A percentile compares a stretch with the other conserved stretches of the same genome.
Conservation (phyloP, 2,329 filamentous ascomycete genomes). For the Paraphoma chrysanthemicola region DNA sequence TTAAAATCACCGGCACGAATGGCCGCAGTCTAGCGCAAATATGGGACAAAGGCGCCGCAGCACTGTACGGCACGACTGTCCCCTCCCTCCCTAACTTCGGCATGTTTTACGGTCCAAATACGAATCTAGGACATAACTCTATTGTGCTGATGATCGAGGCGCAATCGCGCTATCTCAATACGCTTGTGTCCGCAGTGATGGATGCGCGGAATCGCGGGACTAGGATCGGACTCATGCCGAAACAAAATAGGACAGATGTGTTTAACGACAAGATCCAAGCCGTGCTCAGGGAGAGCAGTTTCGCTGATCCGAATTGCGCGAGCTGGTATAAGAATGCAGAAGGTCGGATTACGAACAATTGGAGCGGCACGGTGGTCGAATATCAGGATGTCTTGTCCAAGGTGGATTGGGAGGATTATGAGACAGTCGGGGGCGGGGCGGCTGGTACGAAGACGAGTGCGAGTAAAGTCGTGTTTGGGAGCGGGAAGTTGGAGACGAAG, state of each 20-base stretch:
- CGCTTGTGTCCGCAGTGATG: conserved; percentile 58
- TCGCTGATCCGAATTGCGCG: conserved; percentile 62
- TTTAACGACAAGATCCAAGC: conserved; percentile 59
- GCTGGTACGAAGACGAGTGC: conserved; percentile 24
- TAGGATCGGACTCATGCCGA: conserved; percentile 56
- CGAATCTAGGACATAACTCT: conserved; percentile 60
- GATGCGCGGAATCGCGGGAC: conserved; percentile 50
- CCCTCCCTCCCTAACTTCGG: conserved; percentile 63
- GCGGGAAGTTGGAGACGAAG: conserved; percentile 42
- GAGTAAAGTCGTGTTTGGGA: conserved; percentile 39
- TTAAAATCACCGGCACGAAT: conserved; percentile 57
- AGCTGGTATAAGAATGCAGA: conserved; percentile 65
- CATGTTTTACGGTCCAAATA: conserved; percentile 67
- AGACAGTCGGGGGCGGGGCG: conserved; percentile 23
- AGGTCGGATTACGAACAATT: conserved; percentile 65
- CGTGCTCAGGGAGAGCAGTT: conserved; percentile 53
- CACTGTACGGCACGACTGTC: conserved; percentile 60
- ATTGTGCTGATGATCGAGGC: conserved; percentile 70
- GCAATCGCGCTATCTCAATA: conserved; percentile 62
- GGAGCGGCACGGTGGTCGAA: conserved; percentile 60
- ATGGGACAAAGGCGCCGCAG: conserved; percentile 62
- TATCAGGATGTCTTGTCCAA: conserved; percentile 59
- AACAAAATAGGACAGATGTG: conserved; percentile 43
- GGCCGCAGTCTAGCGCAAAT: conserved; percentile 55
- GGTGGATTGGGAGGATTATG: conserved; percentile 57